These are phyloP conservation scores for Blastobotrys muscicola DNA, from an alignment of 805 yeast genomes.

Conservation along the genomic window DNA sequence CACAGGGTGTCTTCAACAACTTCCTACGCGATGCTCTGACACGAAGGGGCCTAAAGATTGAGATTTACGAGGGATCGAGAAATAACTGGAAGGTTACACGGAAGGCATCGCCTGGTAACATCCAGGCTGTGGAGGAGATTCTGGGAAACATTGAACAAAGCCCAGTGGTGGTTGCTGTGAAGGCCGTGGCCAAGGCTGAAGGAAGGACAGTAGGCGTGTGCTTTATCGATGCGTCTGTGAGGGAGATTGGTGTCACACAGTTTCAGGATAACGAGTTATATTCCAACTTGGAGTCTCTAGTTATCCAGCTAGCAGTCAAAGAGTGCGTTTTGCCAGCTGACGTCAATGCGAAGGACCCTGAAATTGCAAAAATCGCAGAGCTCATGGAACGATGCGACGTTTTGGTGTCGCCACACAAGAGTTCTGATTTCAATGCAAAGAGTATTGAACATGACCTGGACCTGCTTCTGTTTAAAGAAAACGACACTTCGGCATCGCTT, in stretches of 20 bases:
- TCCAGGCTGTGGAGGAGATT: constrained; percentile 67
- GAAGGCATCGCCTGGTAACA: constrained; percentile 85
- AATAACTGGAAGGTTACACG: constrained; percentile 42
- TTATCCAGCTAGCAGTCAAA: constrained; percentile 83
- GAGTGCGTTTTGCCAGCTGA: constrained; percentile 56
- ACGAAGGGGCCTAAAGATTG: constrained; percentile 66
- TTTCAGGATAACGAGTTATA: constrained; percentile 81
- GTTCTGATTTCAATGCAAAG: constrained; percentile 49
- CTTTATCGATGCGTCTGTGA: constrained; percentile 63
- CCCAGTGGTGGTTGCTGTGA: constrained; percentile 49
- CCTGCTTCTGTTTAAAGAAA: constrained; percentile 51
- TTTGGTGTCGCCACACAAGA: constrained; percentile 51
- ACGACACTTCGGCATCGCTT: constrained; percentile 21
- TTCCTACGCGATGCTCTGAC: constrained; percentile 58
- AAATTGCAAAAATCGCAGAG: constrained; percentile 53
- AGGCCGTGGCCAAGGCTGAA: constrained; percentile 33
- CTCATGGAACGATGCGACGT: constrained; percentile 73
- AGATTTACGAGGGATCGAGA: constrained; percentile 53
- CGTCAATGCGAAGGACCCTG: constrained; percentile 36
- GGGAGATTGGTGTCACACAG: constrained; percentile 62
- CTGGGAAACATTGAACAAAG: constrained; percentile 38
- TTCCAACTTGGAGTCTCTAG: constrained; percentile 74
- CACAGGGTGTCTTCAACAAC: constrained; percentile 61
- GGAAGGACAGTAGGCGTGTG: constrained; percentile 62
- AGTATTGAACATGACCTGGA: constrained; percentile 71